Conservation (phyloP, 495 filamentous ascomycete genomes). For the Letharia columbiana region DNA sequence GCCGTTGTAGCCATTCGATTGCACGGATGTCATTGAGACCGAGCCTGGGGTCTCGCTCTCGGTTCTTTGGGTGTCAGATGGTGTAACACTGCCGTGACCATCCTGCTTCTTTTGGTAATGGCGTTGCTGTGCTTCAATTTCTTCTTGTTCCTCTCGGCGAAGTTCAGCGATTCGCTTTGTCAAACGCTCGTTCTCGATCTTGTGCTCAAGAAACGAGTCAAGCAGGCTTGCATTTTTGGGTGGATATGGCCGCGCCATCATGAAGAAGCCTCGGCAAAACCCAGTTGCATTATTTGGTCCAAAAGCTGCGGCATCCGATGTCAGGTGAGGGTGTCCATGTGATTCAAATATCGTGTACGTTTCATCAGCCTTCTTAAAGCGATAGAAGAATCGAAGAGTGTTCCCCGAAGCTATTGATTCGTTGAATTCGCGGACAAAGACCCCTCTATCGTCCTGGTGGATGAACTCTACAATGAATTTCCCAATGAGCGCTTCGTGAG, state of each 20-base stretch:
- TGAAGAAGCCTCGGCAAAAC: conserved; percentile 83
- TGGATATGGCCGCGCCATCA: conserved; percentile 88
- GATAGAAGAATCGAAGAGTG: conserved; percentile 78
- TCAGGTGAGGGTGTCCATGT: conserved; percentile 84
- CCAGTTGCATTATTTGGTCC: conserved; percentile 54
- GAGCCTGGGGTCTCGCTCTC: conserved; percentile 29
- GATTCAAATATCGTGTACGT: conserved; percentile 76
- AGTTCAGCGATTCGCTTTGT: conserved; percentile 77
- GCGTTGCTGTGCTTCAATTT: conserved; percentile 45
- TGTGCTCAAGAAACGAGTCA: conserved; percentile 94
- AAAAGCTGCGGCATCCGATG: conserved; percentile 50
- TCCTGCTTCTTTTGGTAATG: conserved; percentile 47
- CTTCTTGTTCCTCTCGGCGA: conserved; percentile 76
- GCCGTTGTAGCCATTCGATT: conserved; percentile 34
- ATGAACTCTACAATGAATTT: conserved; percentile 70
- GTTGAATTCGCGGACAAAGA: conserved; percentile 84
- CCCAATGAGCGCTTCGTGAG: conserved; percentile 58
- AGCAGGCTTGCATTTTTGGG: conserved; percentile 75
- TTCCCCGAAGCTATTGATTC: conserved; percentile 80
- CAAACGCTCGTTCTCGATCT: conserved; percentile 91
- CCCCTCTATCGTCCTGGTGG: conserved; percentile 76
- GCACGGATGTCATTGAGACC: conserved; percentile 25
- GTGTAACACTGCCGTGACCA: conserved; percentile 44
- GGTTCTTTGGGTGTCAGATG: conserved; percentile 39
- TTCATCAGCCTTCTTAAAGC: conserved; percentile 68